Base-by-base conservation (phyloP, 257 asterid genomes). In the Solanum stenotomum region DNA sequence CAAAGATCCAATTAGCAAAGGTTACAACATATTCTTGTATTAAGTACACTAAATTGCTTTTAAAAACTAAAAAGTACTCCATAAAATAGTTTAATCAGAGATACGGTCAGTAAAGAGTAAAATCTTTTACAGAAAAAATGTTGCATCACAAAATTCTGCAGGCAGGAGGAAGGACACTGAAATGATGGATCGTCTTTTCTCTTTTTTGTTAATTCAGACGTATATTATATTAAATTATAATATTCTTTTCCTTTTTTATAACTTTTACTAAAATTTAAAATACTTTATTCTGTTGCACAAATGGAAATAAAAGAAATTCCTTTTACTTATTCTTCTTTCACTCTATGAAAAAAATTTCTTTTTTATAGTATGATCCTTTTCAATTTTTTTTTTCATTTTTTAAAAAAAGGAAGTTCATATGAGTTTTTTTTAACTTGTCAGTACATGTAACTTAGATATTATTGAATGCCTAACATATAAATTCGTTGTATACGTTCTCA, bases 141-240 rank as follows among this genome's bases (percentile, higher is more conserved):
- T 81, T 81, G 85, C 85, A 81, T 81, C 85, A 81, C 85, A 44
- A 81, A 46, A 81, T 81, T 29, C 85, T 49, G 42, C 70, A 81
- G 70, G 76, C 37, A 68, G 76, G 1, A 27, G 75, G 1, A 29
- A 29, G 70, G 68, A 46, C 68, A 81, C 18, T 81, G 85, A 49
- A 44, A 49, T 16, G 68, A 82, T 82, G 44, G 85, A 82, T 82
- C 68, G 27, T 29, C 44, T 82, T 82, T 82, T 81, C 59, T 33
- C 20, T 29, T 52, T 52, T 44, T 5, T 23, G 3, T 44, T 40
- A 78, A 42, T 78, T 29, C 85, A 42, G 35, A 77, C 4, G 44
- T 79, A 9, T 27, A n/a, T 13, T 61, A 61, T 61, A 63, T 23
- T 23, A 23, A 23, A 63, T 23, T 23, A n/a, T n/a, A 23, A 22